Base-by-base conservation (phyloP, 176 grass and related monocot genomes). In the Avena insularis region DNA sequence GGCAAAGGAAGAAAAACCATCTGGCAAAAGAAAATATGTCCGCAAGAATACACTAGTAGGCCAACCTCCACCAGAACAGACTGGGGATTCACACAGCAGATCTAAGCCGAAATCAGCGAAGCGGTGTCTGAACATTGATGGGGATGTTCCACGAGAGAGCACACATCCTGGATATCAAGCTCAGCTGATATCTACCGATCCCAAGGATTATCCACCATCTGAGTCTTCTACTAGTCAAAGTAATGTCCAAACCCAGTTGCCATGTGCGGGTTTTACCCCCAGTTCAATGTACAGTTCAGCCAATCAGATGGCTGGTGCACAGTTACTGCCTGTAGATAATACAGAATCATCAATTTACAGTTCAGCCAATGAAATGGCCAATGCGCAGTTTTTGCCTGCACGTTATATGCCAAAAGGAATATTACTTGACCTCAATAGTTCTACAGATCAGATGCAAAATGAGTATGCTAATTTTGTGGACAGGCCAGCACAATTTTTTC, bases 11-110 rank as follows among this genome's bases (percentile, higher is more conserved):
- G 82, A 88, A 77, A 84, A 84, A 63, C 53, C 91, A 70, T 55
- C 69, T 84, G 84, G 80, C 46, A 96, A 96, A 83, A 89, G 94
- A 81, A 96, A 93, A 38, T 96, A 96, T 91, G 94, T 96, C 57
- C 85, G 85, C 20, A 96, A 86, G 85, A 95, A 91, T 84, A 74
- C 14, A 21, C 60, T 79, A 35, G 25, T 45, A 71, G 62, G 71
- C 20, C 90, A 91, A 82, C 33, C 59, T 20, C 75, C 87, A 14
- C 40, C 4, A 20, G 89, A 89, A 64, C 17, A 40, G 60, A 63
- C 5, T n/a, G 82, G 50, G 21, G 73, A 74, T 56, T 70, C 49
- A 65, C 31, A 66, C 27, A 56, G 20, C 86, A 58, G 36, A 89
- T 36, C 76, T 77, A 64, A 58, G 50, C 55, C 17, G 48, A 84